A percentile compares a stretch with the other conserved stretches of the same genome.
These are phyloP conservation scores for Rubroboletus pulcherrimus DNA, from an alignment of 768 basidiomycete genomes.

Conservation along the genomic window DNA sequence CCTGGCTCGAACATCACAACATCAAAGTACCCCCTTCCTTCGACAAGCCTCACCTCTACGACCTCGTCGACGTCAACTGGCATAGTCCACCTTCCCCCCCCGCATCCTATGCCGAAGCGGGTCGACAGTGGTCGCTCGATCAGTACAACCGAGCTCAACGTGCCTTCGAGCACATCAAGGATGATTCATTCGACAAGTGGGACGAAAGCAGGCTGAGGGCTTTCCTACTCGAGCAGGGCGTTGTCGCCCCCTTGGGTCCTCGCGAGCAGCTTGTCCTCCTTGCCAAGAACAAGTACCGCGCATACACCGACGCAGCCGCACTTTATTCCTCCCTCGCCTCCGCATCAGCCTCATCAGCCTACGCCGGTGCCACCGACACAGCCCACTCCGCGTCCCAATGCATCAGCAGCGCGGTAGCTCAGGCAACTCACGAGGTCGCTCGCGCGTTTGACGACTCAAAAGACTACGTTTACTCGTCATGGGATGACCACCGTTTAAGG, in stretches of 20 bases:
- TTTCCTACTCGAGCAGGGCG: slow-evolving; percentile 83
- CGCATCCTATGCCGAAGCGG: slow-evolving; percentile 32
- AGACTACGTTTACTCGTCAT: slow-evolving; percentile 87
- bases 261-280: slow-evolving; percentile 76
- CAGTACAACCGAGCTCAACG: slow-evolving; percentile 63
- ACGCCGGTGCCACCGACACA: slow-evolving; percentile 41
- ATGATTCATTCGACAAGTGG: slow-evolving; percentile 73
- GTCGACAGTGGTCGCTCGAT: slow-evolving; percentile 53
- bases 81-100: slow-evolving; percentile 23
- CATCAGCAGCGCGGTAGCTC: slow-evolving; percentile 41
- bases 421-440: slow-evolving; percentile 50
- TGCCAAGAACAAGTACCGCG: slow-evolving; percentile 66
- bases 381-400: slow-evolving; percentile 38
- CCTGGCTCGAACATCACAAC: slow-evolving; percentile 68
- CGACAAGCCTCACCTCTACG: slow-evolving; percentile 36
- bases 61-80: slow-evolving; percentile 65
- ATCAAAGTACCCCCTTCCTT: slow-evolving; percentile 51
- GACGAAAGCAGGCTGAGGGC: slow-evolving; percentile 77
- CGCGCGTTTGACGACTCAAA: slow-evolving; percentile 64
- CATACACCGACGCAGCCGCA: slow-evolving; percentile 58
- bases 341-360: slow-evolving; percentile 45
- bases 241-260: slow-evolving; percentile 76
- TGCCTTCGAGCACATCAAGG: slow-evolving; percentile 55
- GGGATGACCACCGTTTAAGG: slow-evolving; percentile 77
- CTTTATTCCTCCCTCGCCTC: slow-evolving; percentile 50